These are phyloP conservation scores for Apodospora peruviana DNA, from an alignment of 495 filamentous ascomycete genomes.

Conservation along the genomic window DNA sequence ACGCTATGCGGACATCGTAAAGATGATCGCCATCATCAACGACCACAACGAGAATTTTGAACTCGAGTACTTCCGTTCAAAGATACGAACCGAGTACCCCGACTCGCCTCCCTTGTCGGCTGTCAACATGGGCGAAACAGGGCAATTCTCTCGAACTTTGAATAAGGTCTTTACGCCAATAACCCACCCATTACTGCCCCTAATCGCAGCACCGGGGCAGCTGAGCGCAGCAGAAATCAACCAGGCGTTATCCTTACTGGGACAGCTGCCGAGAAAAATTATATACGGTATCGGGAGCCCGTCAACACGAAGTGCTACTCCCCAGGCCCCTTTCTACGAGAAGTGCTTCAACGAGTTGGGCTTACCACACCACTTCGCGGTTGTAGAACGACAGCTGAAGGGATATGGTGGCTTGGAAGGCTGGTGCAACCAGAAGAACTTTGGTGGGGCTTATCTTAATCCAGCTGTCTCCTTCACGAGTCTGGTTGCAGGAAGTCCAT, in stretches of 20 bases:
- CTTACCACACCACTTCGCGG: conserved; percentile 71
- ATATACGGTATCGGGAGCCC: conserved; percentile 75
- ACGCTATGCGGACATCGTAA: conserved; percentile 75
- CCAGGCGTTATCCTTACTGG: conserved; percentile 68
- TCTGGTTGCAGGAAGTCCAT: conserved; percentile 30
- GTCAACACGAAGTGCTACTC: conserved; percentile 50
- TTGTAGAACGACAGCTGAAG: conserved; percentile 63
- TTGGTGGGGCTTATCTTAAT: conserved; percentile 75
- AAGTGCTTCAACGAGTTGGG: conserved; percentile 86
- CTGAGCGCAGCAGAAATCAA: conserved; percentile 81
- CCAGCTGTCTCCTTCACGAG: conserved; percentile 55
- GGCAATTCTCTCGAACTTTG: conserved; percentile 71
- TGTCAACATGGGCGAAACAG: conserved; percentile 80
- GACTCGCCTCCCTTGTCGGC: conserved; percentile 67
- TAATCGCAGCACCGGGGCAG: conserved; percentile 80
- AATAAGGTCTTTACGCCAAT: conserved; percentile 84
- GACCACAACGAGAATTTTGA: conserved; percentile 80
- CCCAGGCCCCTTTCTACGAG: conserved; percentile 77
- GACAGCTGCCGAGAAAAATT: conserved; percentile 70
- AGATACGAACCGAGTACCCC: conserved; percentile 58
- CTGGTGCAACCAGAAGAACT: conserved; percentile 61
- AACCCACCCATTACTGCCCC: conserved; percentile 75
- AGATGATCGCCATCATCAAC: conserved; percentile 79
- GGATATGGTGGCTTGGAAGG: conserved; percentile 54
- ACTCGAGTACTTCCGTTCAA: conserved; percentile 80